Evolutionary conservation across 1,284 basidiomycete genomes (phyloP), one percentile per base, ranked within the genome.

Genomic region (Peniophora sp.): DNA sequence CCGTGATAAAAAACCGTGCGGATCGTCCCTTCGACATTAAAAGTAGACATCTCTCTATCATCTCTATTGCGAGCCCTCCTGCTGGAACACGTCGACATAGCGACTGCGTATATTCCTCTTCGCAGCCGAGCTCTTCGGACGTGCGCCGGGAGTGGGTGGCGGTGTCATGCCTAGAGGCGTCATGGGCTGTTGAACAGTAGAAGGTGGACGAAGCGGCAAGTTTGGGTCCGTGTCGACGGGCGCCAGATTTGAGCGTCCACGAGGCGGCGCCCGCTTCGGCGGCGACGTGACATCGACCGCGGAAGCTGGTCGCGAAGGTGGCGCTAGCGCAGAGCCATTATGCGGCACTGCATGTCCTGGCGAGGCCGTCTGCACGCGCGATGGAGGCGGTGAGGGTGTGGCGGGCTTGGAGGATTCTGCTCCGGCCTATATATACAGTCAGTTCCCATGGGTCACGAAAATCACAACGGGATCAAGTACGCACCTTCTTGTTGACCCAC

Each of bases 401-500:
- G 77, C 63, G 8, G 83, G 64, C 34, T 74, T 66, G 1, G 71
- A 63, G 55, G 77, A 69, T 46, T 77, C 77, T 12, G 68, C 62
- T 24, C 75, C 79, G 52, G 71, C 74, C 86, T 91, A 58, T 15
- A 52, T 42, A 15, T 24, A 2, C 49, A 20, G 24, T 5, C 39
- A 47, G 54, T 24, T 51, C 6, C 12, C 24, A 48, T 17, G 8
- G 49, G 1, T 42, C 42, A 41, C 36, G 49, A 27, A 50, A n/a
- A 22, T 24, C 27, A 17, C n/a, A n/a, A n/a, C n/a, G n/a, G n/a
- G 18, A 15, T 24, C 3, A 54, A 17, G 18, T 11, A 62, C 76
- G 64, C 58, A 91, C 92, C 69, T 89, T 94, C 69, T 90, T 95
- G 68, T 97, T 95, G 18, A 99, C 86, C 97, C 97, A 99, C 55